Base-by-base conservation (phyloP, 2,329 filamentous ascomycete species). In the Botrytis hyacinthi region DNA sequence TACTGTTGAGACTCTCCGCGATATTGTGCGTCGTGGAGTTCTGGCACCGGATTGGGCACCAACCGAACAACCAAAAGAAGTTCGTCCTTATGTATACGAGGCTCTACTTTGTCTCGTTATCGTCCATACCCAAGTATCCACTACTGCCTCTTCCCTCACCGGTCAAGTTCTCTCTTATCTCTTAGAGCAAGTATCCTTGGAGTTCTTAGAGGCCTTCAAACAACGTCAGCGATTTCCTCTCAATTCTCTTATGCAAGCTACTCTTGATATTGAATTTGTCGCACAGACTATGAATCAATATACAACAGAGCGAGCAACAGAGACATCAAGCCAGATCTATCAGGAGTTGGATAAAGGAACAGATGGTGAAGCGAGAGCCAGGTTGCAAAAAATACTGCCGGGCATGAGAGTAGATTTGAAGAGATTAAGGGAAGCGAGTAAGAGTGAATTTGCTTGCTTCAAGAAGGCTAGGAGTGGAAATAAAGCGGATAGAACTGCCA, bases 221-320 rank as follows among this genome's bases (percentile, higher is more conserved):
- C 81, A 85, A 51, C 90, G 91, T 10, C 82, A 78, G 44, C 86
- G 85, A 32, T 98, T 96, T 83, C 88, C 90, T 1, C 89, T 99
- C 0, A 86, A 92, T 8, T 91, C 93, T 10, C 88, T 99, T 69
- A 97, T 98, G 91, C 97, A 99, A 83, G 97, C 97, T 1, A 99
- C 96, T 0, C 89, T 99, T 1, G 96, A 99, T 80, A 95, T 98
- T 1, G 96, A 99, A 83, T 98, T 99, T 80, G 91, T 98, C 73
- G 93, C 95, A 0, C 96, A 99, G 84, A 98, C 95, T 8, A 87
- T 99, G 48, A 93, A 89, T 75, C 91, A 95, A 78, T 99, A 97
- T 82, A 96, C 93, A 0, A 96, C 93, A 0, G 92, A 97, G 73
- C 88, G 90, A 69, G 93, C 94, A 4, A 90, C 90, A 12, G 90